phyloP scores from a whole-genome alignment of 2,329 filamentous ascomycete genomes.

The Penicillium psychrosexuale region DNA sequence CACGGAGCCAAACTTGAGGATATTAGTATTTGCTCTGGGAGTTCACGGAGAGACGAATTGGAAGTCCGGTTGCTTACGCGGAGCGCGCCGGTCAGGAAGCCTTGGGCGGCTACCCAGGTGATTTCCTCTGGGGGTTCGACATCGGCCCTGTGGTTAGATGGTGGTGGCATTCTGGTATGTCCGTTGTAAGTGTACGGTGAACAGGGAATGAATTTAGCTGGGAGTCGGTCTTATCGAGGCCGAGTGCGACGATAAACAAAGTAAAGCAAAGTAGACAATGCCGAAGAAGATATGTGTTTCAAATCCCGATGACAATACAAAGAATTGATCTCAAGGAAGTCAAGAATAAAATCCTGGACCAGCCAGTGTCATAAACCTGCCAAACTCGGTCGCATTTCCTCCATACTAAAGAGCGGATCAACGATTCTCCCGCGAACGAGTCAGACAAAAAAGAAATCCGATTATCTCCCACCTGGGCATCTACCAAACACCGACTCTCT shows the following conservation, averaged over 20 bases:
- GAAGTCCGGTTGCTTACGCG: conserved; percentile 33
- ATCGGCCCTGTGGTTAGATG: conserved; percentile 37
- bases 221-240: conserved; percentile 5
- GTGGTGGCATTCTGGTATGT: conserved; percentile 39
- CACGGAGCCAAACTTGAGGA: conserved; percentile 42
- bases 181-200: neutral
- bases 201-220: neutral
- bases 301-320: neutral
- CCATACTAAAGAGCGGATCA: conserved; percentile 21
- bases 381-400: neutral
- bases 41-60: neutral
- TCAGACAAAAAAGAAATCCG: conserved; percentile 17
- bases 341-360: conserved; percentile 7
- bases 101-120: conserved; percentile 40
- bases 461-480: conserved; percentile 8
- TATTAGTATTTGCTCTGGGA: conserved; percentile 2
- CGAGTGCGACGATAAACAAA: conserved; percentile 1
- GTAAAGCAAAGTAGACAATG: neutral
- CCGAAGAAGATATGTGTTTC: neutral
- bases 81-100: conserved; percentile 44
- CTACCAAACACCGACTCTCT: neutral
- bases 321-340: neutral
- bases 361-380: conserved; percentile 9
- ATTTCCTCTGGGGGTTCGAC: conserved; percentile 44
- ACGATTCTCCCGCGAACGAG: conserved; percentile 21